Conservation (phyloP, 2,329 filamentous ascomycete species). For the Claviceps paspali region DNA sequence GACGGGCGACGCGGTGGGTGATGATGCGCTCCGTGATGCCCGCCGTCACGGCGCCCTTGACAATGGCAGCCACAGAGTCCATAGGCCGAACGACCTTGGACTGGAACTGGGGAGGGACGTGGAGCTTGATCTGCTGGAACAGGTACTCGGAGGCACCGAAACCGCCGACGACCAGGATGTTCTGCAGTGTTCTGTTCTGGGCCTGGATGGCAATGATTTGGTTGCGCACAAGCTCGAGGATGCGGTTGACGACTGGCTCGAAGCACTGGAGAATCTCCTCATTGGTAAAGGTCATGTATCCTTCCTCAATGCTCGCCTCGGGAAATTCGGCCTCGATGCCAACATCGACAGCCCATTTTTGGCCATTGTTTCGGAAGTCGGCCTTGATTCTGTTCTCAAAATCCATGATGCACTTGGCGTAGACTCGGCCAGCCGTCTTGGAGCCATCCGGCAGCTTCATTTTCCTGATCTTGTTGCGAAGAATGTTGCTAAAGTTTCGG, state of each 20-base stretch:
- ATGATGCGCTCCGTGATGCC: constrained; percentile 95
- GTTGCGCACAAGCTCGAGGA: constrained; percentile 88
- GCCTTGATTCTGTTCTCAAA: constrained; percentile 99
- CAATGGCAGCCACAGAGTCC: constrained; percentile 97
- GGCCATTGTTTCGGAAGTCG: constrained; percentile 96
- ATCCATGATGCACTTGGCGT: constrained; percentile 99
- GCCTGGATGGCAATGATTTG: constrained; percentile 99
- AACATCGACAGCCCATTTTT: constrained; percentile 98
- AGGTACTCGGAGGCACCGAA: constrained; percentile 98
- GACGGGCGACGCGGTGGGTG: constrained; percentile 89
- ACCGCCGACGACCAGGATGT: constrained; percentile 91
- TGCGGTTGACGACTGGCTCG: constrained; percentile 93
- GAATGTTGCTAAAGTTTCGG: constrained; percentile 94
- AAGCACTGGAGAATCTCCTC: constrained; percentile 99
- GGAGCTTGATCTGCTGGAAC: constrained; percentile 98
- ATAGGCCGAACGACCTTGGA: constrained; percentile 95
- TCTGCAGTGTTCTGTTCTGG: constrained; percentile 86
- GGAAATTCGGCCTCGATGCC: constrained; percentile 97
- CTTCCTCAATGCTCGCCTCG: constrained; percentile 94
- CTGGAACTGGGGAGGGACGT: constrained; percentile 96
- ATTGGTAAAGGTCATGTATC: constrained; percentile 99
- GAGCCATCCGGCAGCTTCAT: constrained; percentile 98
- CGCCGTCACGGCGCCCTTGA: constrained; percentile 94
- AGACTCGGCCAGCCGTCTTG: constrained; percentile 93
- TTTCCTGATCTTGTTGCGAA: constrained; percentile 94